Conservation (phyloP, 2,329 filamentous ascomycete species). For the Aspergillus sergii region DNA sequence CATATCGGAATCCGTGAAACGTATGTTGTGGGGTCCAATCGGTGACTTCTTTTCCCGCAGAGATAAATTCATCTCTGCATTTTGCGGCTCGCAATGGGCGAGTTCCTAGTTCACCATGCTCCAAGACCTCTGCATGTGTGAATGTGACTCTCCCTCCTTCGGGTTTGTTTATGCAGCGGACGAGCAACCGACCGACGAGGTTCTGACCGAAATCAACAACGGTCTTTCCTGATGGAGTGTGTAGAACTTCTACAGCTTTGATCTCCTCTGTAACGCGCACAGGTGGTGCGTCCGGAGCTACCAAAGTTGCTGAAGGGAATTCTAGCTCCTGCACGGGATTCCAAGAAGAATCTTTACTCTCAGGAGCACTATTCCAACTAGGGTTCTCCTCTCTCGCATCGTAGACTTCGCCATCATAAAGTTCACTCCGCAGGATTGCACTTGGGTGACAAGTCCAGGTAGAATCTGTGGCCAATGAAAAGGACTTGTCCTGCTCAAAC, state of each 20-base stretch:
- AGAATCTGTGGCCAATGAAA: slow-evolving; percentile 22
- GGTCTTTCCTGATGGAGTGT: slow-evolving; percentile 48
- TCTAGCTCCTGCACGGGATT: slow-evolving; percentile 35
- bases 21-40: slow-evolving; percentile 55
- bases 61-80: slow-evolving; percentile 45
- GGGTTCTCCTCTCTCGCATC: slow-evolving; percentile 42
- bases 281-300: slow-evolving; percentile 49
- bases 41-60: slow-evolving; percentile 28
- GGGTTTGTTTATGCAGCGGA: slow-evolving; percentile 31
- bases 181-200: slow-evolving; percentile 53
- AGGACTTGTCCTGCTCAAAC: slow-evolving; percentile 15
- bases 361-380: slow-evolving; percentile 25
- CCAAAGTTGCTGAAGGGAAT: slow-evolving; percentile 37
- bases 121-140: slow-evolving; percentile 59
- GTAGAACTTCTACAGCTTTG: slow-evolving; percentile 30
- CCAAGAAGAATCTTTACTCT: slow-evolving; percentile 17
- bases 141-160: slow-evolving; percentile 35
- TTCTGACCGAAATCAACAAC: slow-evolving; percentile 63
- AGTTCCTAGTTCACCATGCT: slow-evolving; percentile 47
- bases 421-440: slow-evolving; percentile 37
- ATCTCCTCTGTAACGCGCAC: slow-evolving; percentile 41
- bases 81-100: slow-evolving; percentile 50
- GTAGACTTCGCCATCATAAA: slow-evolving; percentile 59
- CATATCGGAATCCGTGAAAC: slow-evolving; percentile 58
- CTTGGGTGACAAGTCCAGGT: slow-evolving; percentile 27